Conservation (phyloP, 2,329 filamentous ascomycete genomes). For the Magnaporthiopsis rhizophila region DNA sequence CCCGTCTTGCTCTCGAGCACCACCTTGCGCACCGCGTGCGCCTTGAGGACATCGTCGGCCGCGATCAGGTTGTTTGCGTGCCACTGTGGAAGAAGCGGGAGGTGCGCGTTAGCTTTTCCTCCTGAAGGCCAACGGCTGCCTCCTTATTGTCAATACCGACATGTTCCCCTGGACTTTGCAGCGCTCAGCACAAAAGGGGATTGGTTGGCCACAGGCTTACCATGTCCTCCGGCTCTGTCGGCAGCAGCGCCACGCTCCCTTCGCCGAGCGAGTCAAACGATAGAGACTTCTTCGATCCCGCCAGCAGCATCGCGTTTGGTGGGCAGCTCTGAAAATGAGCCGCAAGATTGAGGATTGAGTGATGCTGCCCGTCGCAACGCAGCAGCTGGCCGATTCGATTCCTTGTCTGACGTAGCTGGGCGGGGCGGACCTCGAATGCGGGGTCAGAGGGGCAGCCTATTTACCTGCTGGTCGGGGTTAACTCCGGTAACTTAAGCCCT, state of each 20-base stretch:
- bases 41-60: slow-evolving; percentile 43
- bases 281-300: slow-evolving; percentile 27
- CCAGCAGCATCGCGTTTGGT: slow-evolving; percentile 27
- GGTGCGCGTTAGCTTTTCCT: slow-evolving; percentile 1
- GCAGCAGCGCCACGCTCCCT: slow-evolving; percentile 29
- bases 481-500: background rate
- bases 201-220: slow-evolving; percentile 19
- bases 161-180: background rate
- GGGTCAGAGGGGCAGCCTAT: background rate
- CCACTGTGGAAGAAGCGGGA: slow-evolving; percentile 27
- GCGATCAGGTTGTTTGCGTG: slow-evolving; percentile 55
- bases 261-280: slow-evolving; percentile 29
- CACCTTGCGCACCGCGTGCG: slow-evolving; percentile 49
- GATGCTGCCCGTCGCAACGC: no score
- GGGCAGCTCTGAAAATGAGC: no score
- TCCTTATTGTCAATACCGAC: background rate
- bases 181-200: no score
- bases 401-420: background rate
- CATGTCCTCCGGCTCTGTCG: slow-evolving; percentile 37
- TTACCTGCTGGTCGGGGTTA: background rate
- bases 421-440: background rate
- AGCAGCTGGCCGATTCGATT: background rate
- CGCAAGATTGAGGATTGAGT: background rate
- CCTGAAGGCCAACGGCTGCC: background rate
- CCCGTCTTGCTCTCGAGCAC: slow-evolving; percentile 36